Percentiles rank a stretch among this genome's conserved stretches.
These are phyloP conservation scores for Olyra latifolia DNA, from an alignment of 176 grass and related monocot species.

Conservation along the genomic window DNA sequence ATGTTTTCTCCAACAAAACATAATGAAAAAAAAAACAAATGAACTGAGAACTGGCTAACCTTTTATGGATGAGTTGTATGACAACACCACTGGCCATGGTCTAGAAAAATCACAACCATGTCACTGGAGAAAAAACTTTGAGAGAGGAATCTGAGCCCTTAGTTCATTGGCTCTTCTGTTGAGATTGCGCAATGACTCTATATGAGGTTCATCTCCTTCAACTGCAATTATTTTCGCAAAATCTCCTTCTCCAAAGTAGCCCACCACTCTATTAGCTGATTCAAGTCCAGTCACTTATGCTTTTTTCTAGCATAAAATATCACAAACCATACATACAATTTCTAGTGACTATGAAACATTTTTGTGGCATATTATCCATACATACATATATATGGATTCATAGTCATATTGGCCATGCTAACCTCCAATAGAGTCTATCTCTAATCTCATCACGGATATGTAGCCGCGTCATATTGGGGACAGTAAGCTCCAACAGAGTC, in stretches of 20 bases:
- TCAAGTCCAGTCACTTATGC: conserved; percentile 89
- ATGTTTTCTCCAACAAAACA: background rate
- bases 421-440: too few species aligned
- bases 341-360: background rate
- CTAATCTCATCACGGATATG: too few species aligned
- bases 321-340: conserved; percentile 26
- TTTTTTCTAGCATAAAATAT: conserved; percentile 67
- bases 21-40: conserved; percentile 8
- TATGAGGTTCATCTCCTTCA: conserved; percentile 81
- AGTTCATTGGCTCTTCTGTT: conserved; percentile 73
- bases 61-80: conserved; percentile 18
- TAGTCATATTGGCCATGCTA: too few species aligned
- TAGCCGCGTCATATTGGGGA: too few species aligned
- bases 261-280: conserved; percentile 77
- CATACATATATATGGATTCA: too few species aligned
- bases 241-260: conserved; percentile 69
- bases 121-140: conserved; percentile 65
- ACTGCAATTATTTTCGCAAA: conserved; percentile 89
- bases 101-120: background rate
- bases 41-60: conserved; percentile 22
- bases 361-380: conserved; percentile 13
- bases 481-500: too few species aligned
- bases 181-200: conserved; percentile 53
- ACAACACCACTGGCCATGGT: background rate
- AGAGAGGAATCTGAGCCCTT: conserved; percentile 55